Base-by-base conservation (phyloP, 805 yeast species). In the Ogataea minuta region DNA sequence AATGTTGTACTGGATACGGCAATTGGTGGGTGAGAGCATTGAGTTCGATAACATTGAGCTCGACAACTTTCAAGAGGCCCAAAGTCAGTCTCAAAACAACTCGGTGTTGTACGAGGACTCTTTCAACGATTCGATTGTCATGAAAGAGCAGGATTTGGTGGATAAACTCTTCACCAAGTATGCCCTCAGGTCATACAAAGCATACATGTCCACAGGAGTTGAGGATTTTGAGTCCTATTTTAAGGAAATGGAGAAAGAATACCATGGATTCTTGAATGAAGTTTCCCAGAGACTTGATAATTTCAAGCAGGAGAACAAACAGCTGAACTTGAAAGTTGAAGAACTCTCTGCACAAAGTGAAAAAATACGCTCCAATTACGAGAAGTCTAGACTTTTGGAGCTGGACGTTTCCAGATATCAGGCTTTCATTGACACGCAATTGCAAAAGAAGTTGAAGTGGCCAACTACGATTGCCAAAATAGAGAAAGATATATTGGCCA, bases 1-100 rank as follows among this genome's bases (percentile, higher is more conserved):
- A 1, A 77, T 90, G 74, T 64, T 89, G 15, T 80, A 83, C 57
- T 89, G 96, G 96, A 58, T 89, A 31, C 78, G 83, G 4, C 77
- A 77, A 47, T 43, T 68, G 78, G 44, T 79, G 70, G 51, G 55
- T 45, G 46, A 70, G 66, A 36, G 59, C 67, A 41, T 74, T 34
- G 53, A 55, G 28, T 58, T 62, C 34, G 76, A 66, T 37, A 52
- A 45, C 36, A 47, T 59, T 5, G 64, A 67, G 28, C 56, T 61
- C 9, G 50, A 52, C 38, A 39, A 46, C 23, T 44, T 54, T 31
- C 56, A 54, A 35, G 53, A 47, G 13, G 39, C 39, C 9, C 50
- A 48, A 31, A 41, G 48, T 34, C 43, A 40, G 32, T 50, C 38
- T 3, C 37, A 41, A 13, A 64, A 45, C 39, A 66, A 27, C 50